Conservation (phyloP, 2,329 filamentous ascomycete species). For the Aspergillus sclerotialis region DNA sequence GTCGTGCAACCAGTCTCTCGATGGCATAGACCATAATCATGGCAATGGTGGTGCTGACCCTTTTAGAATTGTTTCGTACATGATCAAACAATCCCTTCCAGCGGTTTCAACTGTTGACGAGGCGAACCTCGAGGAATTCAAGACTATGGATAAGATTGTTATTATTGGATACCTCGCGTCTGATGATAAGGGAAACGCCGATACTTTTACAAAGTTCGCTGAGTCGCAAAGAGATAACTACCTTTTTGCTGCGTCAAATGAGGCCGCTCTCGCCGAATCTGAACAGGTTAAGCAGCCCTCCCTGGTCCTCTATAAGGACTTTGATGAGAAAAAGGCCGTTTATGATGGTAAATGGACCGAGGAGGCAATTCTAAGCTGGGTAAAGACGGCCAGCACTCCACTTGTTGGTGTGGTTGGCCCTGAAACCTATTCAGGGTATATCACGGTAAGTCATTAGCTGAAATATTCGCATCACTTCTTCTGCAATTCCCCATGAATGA, state of each 20-base stretch:
- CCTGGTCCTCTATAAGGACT: slow-evolving; percentile 92
- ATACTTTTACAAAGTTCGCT: slow-evolving; percentile 69
- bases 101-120: slow-evolving; percentile 77
- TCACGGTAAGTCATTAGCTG: slow-evolving; percentile 67
- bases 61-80: slow-evolving; percentile 66
- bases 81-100: slow-evolving; percentile 96
- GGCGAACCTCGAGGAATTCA: slow-evolving; percentile 88
- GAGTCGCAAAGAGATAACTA: slow-evolving; percentile 79
- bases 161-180: slow-evolving; percentile 79
- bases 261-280: slow-evolving; percentile 75
- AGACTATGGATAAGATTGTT: slow-evolving; percentile 95
- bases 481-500: too few species aligned
- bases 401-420: slow-evolving; percentile 93
- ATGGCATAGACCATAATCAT: slow-evolving; percentile 10
- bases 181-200: slow-evolving; percentile 76
- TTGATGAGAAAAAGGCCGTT: slow-evolving; percentile 89
- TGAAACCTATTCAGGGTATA: slow-evolving; percentile 93
- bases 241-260: slow-evolving; percentile 83
- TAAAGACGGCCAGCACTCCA: slow-evolving; percentile 77
- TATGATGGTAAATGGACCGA: slow-evolving; percentile 76
- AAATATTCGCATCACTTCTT: too few species aligned
- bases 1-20: slow-evolving; percentile 16
- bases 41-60: slow-evolving; percentile 7
- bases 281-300: slow-evolving; percentile 84
- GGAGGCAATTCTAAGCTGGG: slow-evolving; percentile 73